Evolutionary conservation across 768 basidiomycete species (phyloP).

Genomic region (Boletus tomentosulus): DNA sequence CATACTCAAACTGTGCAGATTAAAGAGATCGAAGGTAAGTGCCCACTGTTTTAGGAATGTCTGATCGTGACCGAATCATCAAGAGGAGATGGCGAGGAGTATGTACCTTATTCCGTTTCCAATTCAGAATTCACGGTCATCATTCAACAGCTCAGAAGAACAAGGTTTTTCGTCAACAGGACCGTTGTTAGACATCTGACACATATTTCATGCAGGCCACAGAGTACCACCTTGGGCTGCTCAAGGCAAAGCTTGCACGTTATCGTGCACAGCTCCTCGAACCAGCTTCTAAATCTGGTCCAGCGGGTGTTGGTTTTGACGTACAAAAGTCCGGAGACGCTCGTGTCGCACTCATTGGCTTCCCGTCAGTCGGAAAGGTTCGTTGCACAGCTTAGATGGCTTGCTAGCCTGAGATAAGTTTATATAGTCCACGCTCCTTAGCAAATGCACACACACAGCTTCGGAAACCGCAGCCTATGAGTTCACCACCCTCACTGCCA

Average conservation of each 20-base stretch:
- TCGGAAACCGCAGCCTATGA: conserved; percentile 91
- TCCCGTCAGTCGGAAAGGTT: conserved; percentile 92
- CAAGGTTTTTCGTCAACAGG: conserved; percentile 51
- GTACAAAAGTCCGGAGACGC: conserved; percentile 88
- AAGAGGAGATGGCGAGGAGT: conserved; percentile 99
- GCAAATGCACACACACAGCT: conserved; percentile 87
- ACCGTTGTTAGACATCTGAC: conserved; percentile 11
- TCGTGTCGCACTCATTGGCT: conserved; percentile 87
- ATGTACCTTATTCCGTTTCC: conserved; percentile 34
- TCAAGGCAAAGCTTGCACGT: conserved; percentile 92
- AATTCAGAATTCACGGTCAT: neutral
- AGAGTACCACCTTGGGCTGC: conserved; percentile 88
- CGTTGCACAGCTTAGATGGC: neutral
- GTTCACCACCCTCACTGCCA: conserved; percentile 93
- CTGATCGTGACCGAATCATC: conserved; percentile 8
- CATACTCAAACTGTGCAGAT: conserved; percentile 49
- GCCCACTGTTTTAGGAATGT: neutral
- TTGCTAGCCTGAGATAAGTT: conserved; percentile 4
- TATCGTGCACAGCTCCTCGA: conserved; percentile 95
- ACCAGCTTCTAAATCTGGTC: conserved; percentile 78
- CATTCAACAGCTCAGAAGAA: conserved; percentile 80
- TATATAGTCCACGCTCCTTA: conserved; percentile 79
- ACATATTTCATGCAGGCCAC: conserved; percentile 58
- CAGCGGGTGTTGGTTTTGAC: conserved; percentile 81
- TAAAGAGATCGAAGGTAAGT: conserved; percentile 91